phyloP scores from a whole-genome alignment of 192 early-diverging fungal species.

The Kickxella alabastrina region DNA sequence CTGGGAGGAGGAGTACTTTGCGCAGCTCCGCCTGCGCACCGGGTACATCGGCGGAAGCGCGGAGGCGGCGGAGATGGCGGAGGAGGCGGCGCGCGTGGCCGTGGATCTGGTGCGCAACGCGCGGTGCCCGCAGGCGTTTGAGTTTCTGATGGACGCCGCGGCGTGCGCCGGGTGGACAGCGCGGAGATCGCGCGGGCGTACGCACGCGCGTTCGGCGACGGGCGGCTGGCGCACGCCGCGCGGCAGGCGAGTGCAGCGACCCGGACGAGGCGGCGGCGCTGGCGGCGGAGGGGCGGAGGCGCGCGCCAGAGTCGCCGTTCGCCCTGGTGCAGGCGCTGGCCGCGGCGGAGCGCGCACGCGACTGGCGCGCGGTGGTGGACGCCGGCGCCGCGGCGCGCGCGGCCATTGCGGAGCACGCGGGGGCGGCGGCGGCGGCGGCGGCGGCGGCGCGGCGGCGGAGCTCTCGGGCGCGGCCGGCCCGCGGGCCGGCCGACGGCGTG shows the following conservation, averaged over 20 bases:
- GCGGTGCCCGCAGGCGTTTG: conserved; percentile 27
- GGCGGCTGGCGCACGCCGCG: conserved; percentile 8
- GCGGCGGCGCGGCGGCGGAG: not conserved
- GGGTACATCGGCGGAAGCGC: conserved; percentile 1
- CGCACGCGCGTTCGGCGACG: conserved; percentile 11
- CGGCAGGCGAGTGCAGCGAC: no score
- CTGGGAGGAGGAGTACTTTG: conserved; percentile 27
- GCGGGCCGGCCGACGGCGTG: conserved; percentile 10
- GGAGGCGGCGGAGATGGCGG: conserved; percentile 4
- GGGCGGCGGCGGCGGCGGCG: conserved; percentile 17
- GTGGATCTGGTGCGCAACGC: conserved; percentile 15
- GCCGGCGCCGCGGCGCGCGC: conserved; percentile 14
- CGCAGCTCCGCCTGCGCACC: conserved; percentile 17
- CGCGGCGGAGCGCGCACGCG: conserved; percentile 2
- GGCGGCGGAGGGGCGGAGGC: conserved; percentile 11
- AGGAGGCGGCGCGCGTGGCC: conserved; percentile 23
- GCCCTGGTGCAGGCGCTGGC: conserved; percentile 19
- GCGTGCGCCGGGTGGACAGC: conserved; percentile 8
- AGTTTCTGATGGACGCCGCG: conserved; percentile 22
- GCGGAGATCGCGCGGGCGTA: conserved; percentile 7
- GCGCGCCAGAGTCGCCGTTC: conserved; percentile 34
- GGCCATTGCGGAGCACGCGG: conserved; percentile 9
- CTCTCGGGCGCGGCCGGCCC: conserved; percentile 54
- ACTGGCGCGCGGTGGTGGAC: conserved; percentile 15
- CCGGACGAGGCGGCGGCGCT: no score